Evolutionary conservation across 768 basidiomycete genomes (phyloP).

Genomic region (Suillus luteus): DNA sequence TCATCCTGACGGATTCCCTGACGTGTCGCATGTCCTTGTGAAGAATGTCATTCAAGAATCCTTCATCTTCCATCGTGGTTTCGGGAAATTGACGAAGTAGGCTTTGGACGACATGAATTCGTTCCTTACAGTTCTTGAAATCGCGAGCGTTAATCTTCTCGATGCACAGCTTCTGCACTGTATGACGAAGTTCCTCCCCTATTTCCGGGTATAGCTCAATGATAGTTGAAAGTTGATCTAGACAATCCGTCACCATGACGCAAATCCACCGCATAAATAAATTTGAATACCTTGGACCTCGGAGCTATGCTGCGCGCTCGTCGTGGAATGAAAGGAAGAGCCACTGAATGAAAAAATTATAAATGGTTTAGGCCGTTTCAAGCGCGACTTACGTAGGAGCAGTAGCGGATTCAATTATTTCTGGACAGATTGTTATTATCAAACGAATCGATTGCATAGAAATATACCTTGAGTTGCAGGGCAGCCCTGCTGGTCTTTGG

Average conservation of each 20-base stretch:
- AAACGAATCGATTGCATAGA: no score
- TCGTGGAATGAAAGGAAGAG: no score
- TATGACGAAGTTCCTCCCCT: neutral
- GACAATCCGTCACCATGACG: neutral
- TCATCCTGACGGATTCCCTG: conserved; percentile 4
- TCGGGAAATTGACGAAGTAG: conserved; percentile 1
- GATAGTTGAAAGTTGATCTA: conserved; percentile 17
- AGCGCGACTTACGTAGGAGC: neutral
- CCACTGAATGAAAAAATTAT: neutral
- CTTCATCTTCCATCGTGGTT: neutral
- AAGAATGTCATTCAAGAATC: conserved; percentile 14
- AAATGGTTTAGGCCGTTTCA: neutral
- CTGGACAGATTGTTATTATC: conserved; percentile 8
- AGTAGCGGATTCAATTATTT: conserved; percentile 9
- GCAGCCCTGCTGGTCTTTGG: neutral
- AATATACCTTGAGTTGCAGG: conserved; percentile 13
- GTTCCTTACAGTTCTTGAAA: conserved; percentile 16
- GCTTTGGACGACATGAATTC: conserved; percentile 16
- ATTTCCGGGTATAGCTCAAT: conserved; percentile 20
- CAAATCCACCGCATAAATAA: neutral
- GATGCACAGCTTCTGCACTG: conserved; percentile 8
- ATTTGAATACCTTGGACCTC: conserved; percentile 1
- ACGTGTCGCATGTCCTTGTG: conserved; percentile 3
- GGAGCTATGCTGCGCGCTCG: neutral
- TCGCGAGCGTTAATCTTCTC: conserved; percentile 15